Base-by-base conservation (phyloP, 345 rosid genomes). In the Geranium rotundifolium region DNA sequence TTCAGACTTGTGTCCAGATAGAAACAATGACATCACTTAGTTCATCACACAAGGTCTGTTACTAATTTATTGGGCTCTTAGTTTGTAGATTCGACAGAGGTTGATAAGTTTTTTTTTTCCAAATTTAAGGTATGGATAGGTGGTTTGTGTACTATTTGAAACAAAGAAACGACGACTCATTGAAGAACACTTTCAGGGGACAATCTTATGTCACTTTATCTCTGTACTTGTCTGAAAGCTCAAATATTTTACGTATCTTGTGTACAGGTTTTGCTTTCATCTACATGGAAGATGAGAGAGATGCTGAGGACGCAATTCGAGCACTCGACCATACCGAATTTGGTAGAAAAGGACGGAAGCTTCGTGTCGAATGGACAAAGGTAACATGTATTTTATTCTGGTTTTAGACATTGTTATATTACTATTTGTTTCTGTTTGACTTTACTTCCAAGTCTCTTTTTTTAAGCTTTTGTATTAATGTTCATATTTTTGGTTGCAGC, bases 331-430 rank as follows among this genome's bases (percentile, higher is more conserved):
- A 84, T 54, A 64, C 71, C 29, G 98, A 92, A 56, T 89, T 81
- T 69, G 98, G 98, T 56, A 86, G 85, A 15, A 87, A 87, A 75
- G 96, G 98, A 49, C 93, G 96, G 55, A 89, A 88, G 73, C 98
- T 92, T 63, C 90, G 88, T 70, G 98, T 87, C 57, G 96, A 92
- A 72, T 92, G 98, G 98, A 92, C 95, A n/a, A 92, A 87, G 87
- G 98, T 89, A 69, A 54, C 15, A 9, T 62, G 1, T 54, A 54
- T 29, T 19, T 17, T 16, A 8, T 10, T 37, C 18, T 18, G 17
- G 39, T 9, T 58, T 57, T 23, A n/a, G 50, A 34, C 58, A 34
- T 17, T 56, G n/a, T 12, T 59, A 5, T 1, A 7, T 59, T 19
- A 49, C 37, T 27, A 7, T 15, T 29, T 27, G 4, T 62, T 23